Evolutionary conservation across 352 stramenopile genomes (phyloP).

Genomic region (Saprolegnia parasitica): DNA sequence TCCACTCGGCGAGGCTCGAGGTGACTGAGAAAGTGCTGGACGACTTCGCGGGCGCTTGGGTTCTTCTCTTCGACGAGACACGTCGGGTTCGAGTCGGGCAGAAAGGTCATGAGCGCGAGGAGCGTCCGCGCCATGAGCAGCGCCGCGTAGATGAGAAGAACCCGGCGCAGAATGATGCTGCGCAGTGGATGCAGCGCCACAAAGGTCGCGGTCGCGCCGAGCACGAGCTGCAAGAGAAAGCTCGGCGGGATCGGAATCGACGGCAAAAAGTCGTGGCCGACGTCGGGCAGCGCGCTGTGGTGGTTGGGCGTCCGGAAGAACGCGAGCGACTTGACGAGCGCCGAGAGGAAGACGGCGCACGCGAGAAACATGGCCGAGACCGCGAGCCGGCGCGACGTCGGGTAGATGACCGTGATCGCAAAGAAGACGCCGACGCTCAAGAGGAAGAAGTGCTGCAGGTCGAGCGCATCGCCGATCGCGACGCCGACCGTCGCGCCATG

Average conservation of each 20-base stretch:
- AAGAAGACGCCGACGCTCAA: slow-evolving; percentile 19
- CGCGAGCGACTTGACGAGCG: slow-evolving; percentile 25
- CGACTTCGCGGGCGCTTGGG: slow-evolving; percentile 11
- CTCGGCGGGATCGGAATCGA: slow-evolving; percentile 11
- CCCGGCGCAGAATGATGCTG: slow-evolving; percentile 20
- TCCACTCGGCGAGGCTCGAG: slow-evolving; percentile 11
- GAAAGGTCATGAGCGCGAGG: slow-evolving; percentile 20
- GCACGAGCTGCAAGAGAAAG: slow-evolving; percentile 15
- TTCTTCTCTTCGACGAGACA: slow-evolving; percentile 25
- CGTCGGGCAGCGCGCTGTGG: slow-evolving; percentile 7
- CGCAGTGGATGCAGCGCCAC: slow-evolving; percentile 12
- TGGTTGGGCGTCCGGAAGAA: slow-evolving; percentile 26
- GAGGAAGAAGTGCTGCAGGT: slow-evolving; percentile 20
- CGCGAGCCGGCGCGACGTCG: slow-evolving; percentile 21
- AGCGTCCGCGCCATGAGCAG: slow-evolving; percentile 20
- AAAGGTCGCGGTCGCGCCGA: slow-evolving; percentile 8
- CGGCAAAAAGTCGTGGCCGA: slow-evolving; percentile 24
- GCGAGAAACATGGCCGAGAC: slow-evolving; percentile 23
- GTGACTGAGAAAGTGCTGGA: slow-evolving; percentile 22
- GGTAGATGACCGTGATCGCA: slow-evolving; percentile 23
- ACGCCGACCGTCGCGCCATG: slow-evolving; percentile 23
- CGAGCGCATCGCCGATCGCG: slow-evolving; percentile 19
- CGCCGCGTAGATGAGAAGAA: slow-evolving; percentile 19
- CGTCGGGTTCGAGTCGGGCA: slow-evolving; percentile 23
- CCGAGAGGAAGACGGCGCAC: slow-evolving; percentile 15